Evolutionary conservation across 108 stramenopile genomes (phyloP).

Genomic region (Cyclostephanos tholiformis): DNA sequence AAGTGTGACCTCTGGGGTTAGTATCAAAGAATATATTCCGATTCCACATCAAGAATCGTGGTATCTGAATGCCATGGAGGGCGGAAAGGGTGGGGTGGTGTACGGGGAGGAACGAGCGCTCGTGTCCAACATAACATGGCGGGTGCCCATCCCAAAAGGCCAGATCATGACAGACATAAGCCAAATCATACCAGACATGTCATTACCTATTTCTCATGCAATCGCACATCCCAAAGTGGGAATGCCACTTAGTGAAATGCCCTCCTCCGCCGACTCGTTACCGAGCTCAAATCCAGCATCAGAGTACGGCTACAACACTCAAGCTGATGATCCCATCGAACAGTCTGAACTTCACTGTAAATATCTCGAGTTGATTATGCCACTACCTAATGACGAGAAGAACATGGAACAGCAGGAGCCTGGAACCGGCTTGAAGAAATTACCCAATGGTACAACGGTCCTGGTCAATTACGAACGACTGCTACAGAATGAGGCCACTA

Average conservation of each 20-base stretch:
- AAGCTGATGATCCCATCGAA: conserved; percentile 4
- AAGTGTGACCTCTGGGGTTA: background rate
- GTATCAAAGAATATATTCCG: background rate
- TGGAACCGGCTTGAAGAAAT: conserved; percentile 43
- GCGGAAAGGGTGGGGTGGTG: conserved; percentile 43
- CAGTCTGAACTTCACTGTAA: conserved; percentile 43
- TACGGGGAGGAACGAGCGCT: conserved; percentile 12
- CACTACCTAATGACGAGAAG: conserved; percentile 36
- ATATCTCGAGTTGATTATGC: conserved; percentile 45
- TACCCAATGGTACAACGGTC: conserved; percentile 54
- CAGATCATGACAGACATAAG: background rate
- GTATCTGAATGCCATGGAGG: conserved; percentile 55
- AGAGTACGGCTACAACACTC: conserved; percentile 9
- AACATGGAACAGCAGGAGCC: conserved; percentile 23
- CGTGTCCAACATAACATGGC: background rate
- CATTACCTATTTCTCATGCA: background rate
- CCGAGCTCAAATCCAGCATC: conserved; percentile 13
- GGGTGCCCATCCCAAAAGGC: conserved; percentile 5
- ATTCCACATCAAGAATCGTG: conserved; percentile 48
- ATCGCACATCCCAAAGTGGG: conserved; percentile 12
- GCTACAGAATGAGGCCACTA: conserved; percentile 64
- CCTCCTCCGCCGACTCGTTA: conserved; percentile 26
- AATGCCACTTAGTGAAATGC: conserved; percentile 49
- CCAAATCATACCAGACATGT: conserved; percentile 1
- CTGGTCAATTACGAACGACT: conserved; percentile 67